Percentiles rank a stretch among this genome's conserved stretches.
These are phyloP conservation scores for Aureobasidium sp. DNA, from an alignment of 2,329 filamentous ascomycete genomes.

Conservation along the genomic window DNA sequence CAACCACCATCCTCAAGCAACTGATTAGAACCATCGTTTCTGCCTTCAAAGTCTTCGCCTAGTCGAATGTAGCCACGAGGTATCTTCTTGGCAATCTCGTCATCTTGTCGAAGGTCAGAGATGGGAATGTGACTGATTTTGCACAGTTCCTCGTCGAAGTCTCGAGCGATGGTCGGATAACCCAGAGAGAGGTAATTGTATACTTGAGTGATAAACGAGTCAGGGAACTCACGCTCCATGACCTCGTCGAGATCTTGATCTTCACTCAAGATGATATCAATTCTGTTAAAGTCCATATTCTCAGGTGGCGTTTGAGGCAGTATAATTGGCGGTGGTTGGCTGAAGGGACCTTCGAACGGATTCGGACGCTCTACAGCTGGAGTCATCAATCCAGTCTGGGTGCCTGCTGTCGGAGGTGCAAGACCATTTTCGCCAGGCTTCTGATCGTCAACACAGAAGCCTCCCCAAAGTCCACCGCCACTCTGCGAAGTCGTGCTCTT, in stretches of 20 bases:
- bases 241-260: slow-evolving; percentile 45
- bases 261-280: slow-evolving; percentile 46
- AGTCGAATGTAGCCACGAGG: slow-evolving; percentile 78
- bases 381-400: slow-evolving; percentile 50
- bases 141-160: slow-evolving; percentile 86
- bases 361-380: slow-evolving; percentile 44
- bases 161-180: slow-evolving; percentile 85
- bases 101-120: slow-evolving; percentile 75
- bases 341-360: slow-evolving; percentile 41
- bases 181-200: slow-evolving; percentile 97
- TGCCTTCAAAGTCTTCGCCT: slow-evolving; percentile 49
- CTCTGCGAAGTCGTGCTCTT: slow-evolving; percentile 24
- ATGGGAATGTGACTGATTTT: slow-evolving; percentile 80
- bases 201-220: slow-evolving; percentile 92
- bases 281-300: slow-evolving; percentile 25
- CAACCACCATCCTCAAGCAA: slow-evolving; percentile 55
- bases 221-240: slow-evolving; percentile 75
- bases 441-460: slow-evolving; percentile 63
- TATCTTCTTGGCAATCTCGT: slow-evolving; percentile 62
- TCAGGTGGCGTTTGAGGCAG: slow-evolving; percentile 35
- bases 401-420: slow-evolving; percentile 45
- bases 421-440: slow-evolving; percentile 39
- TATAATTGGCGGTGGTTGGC: slow-evolving; percentile 38
- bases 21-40: slow-evolving; percentile 38
- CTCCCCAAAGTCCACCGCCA: slow-evolving; percentile 75